Percentiles rank a stretch among this genome's conserved stretches.
Evolutionary conservation across 305 asterid genomes (phyloP).

Genomic region (Plantago coronopus): DNA sequence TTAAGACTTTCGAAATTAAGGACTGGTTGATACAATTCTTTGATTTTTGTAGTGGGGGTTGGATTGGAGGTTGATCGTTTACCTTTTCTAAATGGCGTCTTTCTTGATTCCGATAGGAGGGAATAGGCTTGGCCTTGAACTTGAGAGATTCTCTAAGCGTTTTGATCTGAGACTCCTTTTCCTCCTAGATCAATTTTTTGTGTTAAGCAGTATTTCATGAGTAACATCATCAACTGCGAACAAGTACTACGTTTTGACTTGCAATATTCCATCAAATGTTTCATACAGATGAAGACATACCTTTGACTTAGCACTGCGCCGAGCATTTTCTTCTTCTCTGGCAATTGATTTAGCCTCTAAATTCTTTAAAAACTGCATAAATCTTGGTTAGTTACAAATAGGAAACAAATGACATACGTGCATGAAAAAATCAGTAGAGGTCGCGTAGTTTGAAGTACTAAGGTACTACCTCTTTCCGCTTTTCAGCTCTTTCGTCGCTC

Average conservation of each 20-base stretch:
- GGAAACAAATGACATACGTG: constrained; percentile 4
- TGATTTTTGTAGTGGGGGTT: no score
- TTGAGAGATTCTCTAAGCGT: constrained; percentile 39
- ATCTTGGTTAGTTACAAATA: constrained; percentile 9
- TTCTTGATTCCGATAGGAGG: constrained; percentile 31
- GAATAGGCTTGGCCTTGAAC: constrained; percentile 39
- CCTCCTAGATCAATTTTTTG: constrained; percentile 36
- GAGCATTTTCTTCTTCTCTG: constrained; percentile 48
- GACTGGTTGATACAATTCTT: no score
- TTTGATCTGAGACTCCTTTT: constrained; percentile 36
- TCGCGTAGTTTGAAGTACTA: neutral
- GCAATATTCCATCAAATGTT: constrained; percentile 1
- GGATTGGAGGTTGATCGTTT: neutral
- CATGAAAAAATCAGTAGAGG: constrained; percentile 17
- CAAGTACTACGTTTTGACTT: neutral
- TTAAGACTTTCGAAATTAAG: no score
- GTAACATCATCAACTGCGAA: constrained; percentile 6
- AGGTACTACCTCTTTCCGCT: constrained; percentile 63
- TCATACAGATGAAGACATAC: constrained; percentile 25
- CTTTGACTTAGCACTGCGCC: constrained; percentile 45
- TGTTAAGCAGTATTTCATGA: constrained; percentile 8
- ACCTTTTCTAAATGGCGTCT: constrained; percentile 38
- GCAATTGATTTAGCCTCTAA: constrained; percentile 57
- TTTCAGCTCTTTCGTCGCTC: constrained; percentile 49
- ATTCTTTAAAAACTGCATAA: constrained; percentile 41